Evolutionary conservation across 129 eudicot genomes (phyloP).

Genomic region (Flaveria bidentis): DNA sequence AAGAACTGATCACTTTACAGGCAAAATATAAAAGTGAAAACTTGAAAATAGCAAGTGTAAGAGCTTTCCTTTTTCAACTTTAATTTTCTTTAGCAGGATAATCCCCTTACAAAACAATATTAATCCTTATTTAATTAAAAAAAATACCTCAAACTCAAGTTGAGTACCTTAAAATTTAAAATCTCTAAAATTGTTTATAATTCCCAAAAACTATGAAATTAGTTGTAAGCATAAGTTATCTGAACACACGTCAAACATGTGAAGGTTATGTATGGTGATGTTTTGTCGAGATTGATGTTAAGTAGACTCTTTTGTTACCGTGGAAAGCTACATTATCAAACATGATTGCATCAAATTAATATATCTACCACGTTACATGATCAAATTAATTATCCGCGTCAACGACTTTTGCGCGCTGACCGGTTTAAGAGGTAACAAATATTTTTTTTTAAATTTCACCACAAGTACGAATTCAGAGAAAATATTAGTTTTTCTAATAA

Average conservation of each 20-base stretch:
- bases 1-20: conserved; percentile 35
- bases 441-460: neutral
- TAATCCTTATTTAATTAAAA: neutral
- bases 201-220: neutral
- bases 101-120: neutral
- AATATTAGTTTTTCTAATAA: too few species aligned
- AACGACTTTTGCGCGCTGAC: neutral
- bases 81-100: conserved; percentile 7
- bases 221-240: neutral
- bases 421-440: neutral
- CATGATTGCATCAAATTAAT: neutral
- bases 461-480: neutral
- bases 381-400: neutral
- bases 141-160: too few species aligned
- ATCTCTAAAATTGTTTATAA: neutral
- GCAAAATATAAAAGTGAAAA: conserved; percentile 19
- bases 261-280: neutral
- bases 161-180: too few species aligned
- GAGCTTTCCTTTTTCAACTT: conserved; percentile 23
- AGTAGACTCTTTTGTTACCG: neutral
- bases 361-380: neutral
- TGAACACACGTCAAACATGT: neutral
- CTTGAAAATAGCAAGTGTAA: conserved; percentile 16
- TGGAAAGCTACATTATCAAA: neutral
- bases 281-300: neutral